These are phyloP conservation scores for Didymella glomerata DNA, from an alignment of 2,329 filamentous ascomycete genomes.

Conservation along the genomic window DNA sequence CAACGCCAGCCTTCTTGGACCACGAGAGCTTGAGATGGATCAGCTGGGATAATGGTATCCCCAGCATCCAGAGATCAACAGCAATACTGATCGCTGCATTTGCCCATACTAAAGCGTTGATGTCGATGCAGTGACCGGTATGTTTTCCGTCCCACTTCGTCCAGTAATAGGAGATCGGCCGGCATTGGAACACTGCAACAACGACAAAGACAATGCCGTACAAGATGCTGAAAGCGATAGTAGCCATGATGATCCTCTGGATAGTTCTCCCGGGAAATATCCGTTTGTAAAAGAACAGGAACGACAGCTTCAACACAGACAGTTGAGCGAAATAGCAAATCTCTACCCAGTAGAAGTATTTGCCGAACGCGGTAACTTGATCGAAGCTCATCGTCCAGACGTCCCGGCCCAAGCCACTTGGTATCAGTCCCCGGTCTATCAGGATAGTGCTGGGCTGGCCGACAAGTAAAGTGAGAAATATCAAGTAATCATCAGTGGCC, in stretches of 20 bases:
- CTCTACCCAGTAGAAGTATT: not conserved
- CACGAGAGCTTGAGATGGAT: not conserved
- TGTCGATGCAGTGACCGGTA: conserved; percentile 38
- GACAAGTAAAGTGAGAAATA: not conserved
- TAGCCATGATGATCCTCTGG: not conserved
- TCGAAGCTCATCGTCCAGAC: not conserved
- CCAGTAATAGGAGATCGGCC: conserved; percentile 44
- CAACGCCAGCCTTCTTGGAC: not conserved
- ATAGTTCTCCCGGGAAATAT: conserved; percentile 35
- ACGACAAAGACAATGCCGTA: conserved; percentile 25
- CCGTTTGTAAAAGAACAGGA: conserved; percentile 34
- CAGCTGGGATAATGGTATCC: conserved; percentile 19
- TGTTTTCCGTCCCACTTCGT: conserved; percentile 32
- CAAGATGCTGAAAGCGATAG: not conserved
- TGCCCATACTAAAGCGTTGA: conserved; percentile 44
- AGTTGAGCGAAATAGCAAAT: not conserved
- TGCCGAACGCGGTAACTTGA: not conserved
- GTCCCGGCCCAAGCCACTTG: not conserved
- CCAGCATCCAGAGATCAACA: conserved; percentile 35
- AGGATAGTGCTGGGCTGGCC: not conserved
- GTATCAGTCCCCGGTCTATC: not conserved
- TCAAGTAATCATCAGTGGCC: not conserved
- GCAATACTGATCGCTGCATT: conserved; percentile 41
- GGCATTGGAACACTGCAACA: conserved; percentile 40
- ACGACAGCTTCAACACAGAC: not conserved